These are phyloP conservation scores for Quercus phellos DNA, from an alignment of 331 rosid species.

Conservation along the genomic window DNA sequence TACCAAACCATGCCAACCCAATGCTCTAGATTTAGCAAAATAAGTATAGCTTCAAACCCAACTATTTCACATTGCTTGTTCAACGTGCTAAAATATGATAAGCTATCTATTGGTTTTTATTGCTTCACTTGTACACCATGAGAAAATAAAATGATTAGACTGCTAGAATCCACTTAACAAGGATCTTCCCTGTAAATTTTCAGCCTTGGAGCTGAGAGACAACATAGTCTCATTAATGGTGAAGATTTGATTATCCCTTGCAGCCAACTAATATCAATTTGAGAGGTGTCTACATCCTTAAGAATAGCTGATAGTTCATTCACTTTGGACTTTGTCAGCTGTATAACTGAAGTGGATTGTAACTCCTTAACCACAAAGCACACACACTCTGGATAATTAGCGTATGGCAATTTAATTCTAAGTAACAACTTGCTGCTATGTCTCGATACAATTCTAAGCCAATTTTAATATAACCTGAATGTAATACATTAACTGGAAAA, in stretches of 20 bases:
- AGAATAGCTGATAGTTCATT: constrained; percentile 60
- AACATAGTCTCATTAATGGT: constrained; percentile 28
- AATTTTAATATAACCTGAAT: too few relatives aligned
- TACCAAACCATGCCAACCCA: too few relatives aligned
- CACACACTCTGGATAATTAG: constrained; percentile 72
- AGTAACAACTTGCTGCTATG: constrained; percentile 60
- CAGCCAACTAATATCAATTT: constrained; percentile 63
- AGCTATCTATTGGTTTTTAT: not conserved
- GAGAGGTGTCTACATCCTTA: constrained; percentile 76
- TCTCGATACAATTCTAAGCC: constrained; percentile 24
- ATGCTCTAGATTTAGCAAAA: not conserved
- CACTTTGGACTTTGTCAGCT: constrained; percentile 48
- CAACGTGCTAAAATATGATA: not conserved
- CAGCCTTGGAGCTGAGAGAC: constrained; percentile 47
- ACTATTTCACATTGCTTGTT: not conserved
- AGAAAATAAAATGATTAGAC: not conserved
- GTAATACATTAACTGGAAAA: too few relatives aligned
- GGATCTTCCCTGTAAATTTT: constrained; percentile 39
- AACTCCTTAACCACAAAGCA: constrained; percentile 77
- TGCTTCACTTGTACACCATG: constrained; percentile 2
- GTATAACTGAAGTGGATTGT: constrained; percentile 34
- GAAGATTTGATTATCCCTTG: constrained; percentile 39
- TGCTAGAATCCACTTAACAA: constrained; percentile 53
- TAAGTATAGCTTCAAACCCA: not conserved
- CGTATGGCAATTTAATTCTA: constrained; percentile 73